Evolutionary conservation across 495 filamentous ascomycete species (phyloP).

Genomic region (Penicillium diatomitis): DNA sequence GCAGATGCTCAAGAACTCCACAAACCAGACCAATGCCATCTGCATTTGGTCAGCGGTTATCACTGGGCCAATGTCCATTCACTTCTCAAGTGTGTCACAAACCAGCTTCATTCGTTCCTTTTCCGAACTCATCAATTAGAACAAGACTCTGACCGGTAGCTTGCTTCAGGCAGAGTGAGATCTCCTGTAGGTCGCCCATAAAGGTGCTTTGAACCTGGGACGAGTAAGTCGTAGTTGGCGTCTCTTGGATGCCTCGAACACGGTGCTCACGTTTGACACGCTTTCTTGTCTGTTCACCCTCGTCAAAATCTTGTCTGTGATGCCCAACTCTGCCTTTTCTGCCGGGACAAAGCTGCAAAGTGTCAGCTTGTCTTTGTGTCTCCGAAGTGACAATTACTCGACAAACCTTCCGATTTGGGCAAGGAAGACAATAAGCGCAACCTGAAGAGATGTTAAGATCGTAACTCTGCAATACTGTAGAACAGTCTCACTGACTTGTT

Average conservation of each 20-base stretch:
- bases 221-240: not conserved
- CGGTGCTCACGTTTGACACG: conserved; percentile 49
- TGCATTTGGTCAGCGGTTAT: conserved; percentile 4
- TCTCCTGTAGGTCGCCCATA: conserved; percentile 85
- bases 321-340: conserved; percentile 63
- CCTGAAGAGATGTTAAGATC: conserved; percentile 9
- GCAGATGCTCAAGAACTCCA: conserved; percentile 70
- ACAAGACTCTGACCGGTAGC: conserved; percentile 70
- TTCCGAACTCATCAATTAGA: conserved; percentile 92
- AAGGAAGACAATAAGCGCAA: conserved; percentile 87
- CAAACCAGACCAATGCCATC: conserved; percentile 83
- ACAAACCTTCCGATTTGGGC: conserved; percentile 74
- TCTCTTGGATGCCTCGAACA: no score
- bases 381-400: not conserved
- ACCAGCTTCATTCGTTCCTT: conserved; percentile 72
- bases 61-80: no score
- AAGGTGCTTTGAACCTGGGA: conserved; percentile 75
- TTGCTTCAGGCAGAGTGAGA: conserved; percentile 68
- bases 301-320: conserved; percentile 90
- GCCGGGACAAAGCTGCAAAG: conserved; percentile 69
- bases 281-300: conserved; percentile 82
- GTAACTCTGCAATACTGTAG: not conserved
- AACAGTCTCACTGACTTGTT: conserved; percentile 46
- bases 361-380: not conserved
- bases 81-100: not conserved